Conservation (phyloP, 1,284 basidiomycete species). For the Cryptococcus sp. region DNA sequence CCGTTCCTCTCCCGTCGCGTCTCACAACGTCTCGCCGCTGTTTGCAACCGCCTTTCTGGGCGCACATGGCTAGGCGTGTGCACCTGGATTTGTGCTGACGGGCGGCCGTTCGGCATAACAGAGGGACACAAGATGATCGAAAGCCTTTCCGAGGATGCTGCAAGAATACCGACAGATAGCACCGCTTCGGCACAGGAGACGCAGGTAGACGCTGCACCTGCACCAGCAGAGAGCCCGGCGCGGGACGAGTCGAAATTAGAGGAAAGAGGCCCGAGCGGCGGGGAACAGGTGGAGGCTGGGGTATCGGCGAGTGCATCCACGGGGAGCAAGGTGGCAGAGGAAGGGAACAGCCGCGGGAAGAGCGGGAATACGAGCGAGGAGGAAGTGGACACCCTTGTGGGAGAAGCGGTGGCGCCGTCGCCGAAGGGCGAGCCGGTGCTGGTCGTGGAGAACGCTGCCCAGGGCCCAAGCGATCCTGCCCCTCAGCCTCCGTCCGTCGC, state of each 20-base stretch:
- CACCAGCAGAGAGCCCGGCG: no score
- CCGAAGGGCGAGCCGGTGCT: background rate
- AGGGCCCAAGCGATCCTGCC: background rate
- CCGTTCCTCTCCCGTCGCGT: no score
- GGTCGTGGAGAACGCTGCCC: no score
- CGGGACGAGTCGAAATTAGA: background rate
- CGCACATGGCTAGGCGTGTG: no score
- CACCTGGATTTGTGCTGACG: no score
- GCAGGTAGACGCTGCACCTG: background rate
- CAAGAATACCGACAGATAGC: no score
- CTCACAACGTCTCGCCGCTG: no score
- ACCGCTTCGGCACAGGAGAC: background rate
- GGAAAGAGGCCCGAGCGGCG: background rate
- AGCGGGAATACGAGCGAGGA: constrained; percentile 17
- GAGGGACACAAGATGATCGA: constrained; percentile 28
- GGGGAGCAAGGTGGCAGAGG: background rate
- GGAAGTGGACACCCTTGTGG: constrained; percentile 18
- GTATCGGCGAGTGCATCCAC: constrained; percentile 1
- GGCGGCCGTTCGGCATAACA: no score
- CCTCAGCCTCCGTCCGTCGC: no score
- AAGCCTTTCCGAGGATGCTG: constrained; percentile 12
- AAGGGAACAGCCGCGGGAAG: background rate
- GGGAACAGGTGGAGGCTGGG: constrained; percentile 1
- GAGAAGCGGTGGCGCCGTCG: constrained; percentile 10
- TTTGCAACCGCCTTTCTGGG: no score